A percentile compares a stretch with the other conserved stretches of the same genome.
Evolutionary conservation across 352 stramenopile species (phyloP).

Genomic region (Globisporangium middletonii): DNA sequence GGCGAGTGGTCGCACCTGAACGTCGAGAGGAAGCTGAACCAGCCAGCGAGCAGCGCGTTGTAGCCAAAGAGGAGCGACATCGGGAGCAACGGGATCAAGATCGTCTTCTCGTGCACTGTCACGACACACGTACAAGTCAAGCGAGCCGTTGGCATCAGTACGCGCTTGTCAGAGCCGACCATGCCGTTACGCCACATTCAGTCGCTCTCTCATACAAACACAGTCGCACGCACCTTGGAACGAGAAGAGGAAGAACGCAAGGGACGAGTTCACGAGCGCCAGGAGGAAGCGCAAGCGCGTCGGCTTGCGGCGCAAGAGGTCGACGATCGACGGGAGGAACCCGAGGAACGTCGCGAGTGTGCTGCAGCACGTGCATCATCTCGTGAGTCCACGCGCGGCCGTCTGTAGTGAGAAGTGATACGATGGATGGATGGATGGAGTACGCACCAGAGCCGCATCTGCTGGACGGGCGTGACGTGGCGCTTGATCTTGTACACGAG

Average conservation of each 20-base stretch:
- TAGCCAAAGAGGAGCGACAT: constrained; percentile 80
- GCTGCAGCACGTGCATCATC: constrained; percentile 16
- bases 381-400: not conserved
- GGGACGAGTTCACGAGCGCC: constrained; percentile 76
- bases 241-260: constrained; percentile 96
- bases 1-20: constrained; percentile 54
- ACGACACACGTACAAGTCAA: no score
- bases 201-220: not conserved
- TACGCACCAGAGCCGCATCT: constrained; percentile 72
- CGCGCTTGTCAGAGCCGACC: no score
- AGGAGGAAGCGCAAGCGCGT: constrained; percentile 77
- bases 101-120: constrained; percentile 95
- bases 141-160: no score
- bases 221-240: constrained; percentile 68
- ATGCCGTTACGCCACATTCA: no score
- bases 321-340: constrained; percentile 80
- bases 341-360: constrained; percentile 75
- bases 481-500: constrained; percentile 68
- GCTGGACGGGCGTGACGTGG: constrained; percentile 34
- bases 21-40: constrained; percentile 75
- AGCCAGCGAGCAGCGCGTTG: constrained; percentile 52
- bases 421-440: no score
- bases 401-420: not conserved
- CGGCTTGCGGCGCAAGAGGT: constrained; percentile 59
- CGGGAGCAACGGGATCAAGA: constrained; percentile 91